Evolutionary conservation across 2,329 filamentous ascomycete species (phyloP).

Genomic region (Diaporthe humulicola): DNA sequence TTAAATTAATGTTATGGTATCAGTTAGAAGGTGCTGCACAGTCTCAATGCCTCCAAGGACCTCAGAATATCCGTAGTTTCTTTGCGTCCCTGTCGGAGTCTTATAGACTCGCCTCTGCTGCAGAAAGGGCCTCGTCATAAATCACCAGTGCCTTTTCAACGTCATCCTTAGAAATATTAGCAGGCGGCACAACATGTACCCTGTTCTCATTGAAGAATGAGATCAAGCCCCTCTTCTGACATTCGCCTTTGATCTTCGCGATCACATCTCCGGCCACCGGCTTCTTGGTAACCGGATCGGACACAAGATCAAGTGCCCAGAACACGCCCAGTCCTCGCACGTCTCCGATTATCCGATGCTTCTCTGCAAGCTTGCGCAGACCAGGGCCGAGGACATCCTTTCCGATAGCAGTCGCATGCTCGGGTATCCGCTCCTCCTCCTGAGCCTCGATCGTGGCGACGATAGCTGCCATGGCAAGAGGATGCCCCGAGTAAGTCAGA

Average conservation of each 20-base stretch:
- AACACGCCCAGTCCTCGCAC: constrained; percentile 38
- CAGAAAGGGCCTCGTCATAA: constrained; percentile 34
- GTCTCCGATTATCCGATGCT: constrained; percentile 31
- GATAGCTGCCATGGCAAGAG: constrained; percentile 39
- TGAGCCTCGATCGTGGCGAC: constrained; percentile 38
- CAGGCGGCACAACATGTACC: constrained; percentile 35
- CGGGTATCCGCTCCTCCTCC: constrained; percentile 34
- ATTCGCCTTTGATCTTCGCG: constrained; percentile 35
- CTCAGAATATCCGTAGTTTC: no score
- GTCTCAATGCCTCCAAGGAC: background rate
- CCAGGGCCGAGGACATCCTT: constrained; percentile 38
- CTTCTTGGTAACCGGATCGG: constrained; percentile 32
- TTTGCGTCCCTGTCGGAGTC: no score
- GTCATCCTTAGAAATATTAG: constrained; percentile 34
- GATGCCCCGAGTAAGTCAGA: constrained; percentile 38
- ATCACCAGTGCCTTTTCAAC: constrained; percentile 37
- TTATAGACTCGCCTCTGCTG: constrained; percentile 28
- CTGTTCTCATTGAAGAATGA: constrained; percentile 39
- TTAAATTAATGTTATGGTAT: background rate
- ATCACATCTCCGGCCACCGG: constrained; percentile 30
- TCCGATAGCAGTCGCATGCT: constrained; percentile 33
- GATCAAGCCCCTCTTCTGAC: constrained; percentile 31
- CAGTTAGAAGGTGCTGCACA: background rate
- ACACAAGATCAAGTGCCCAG: constrained; percentile 39
- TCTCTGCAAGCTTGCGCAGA: constrained; percentile 33